phyloP scores from a whole-genome alignment of 495 filamentous ascomycete genomes.

The Daldinia concentrica region DNA sequence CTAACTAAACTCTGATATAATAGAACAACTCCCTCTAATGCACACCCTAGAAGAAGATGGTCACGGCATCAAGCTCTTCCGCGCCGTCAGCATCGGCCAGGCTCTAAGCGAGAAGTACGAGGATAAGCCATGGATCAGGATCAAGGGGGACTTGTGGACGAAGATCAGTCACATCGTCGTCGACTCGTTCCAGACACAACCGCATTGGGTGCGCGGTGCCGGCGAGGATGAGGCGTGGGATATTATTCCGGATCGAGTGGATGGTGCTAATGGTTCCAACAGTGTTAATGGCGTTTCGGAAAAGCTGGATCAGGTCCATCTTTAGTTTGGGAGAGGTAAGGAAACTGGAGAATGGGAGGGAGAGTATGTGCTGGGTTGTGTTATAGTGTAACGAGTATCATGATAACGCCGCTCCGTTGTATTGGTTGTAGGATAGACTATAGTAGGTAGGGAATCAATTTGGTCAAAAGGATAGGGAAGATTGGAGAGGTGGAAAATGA shows the following conservation, averaged over 20 bases:
- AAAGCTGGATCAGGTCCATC: conserved; percentile 21
- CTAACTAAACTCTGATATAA: conserved; percentile 1
- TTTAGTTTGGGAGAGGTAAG: conserved; percentile 3
- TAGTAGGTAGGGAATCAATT: too few species aligned
- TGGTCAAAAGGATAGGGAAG: too few species aligned
- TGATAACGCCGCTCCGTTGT: conserved; percentile 3
- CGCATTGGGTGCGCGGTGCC: conserved; percentile 62
- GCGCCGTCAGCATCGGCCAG: conserved; percentile 66
- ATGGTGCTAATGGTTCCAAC: not conserved
- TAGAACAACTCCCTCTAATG: conserved; percentile 64
- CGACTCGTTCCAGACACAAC: conserved; percentile 61
- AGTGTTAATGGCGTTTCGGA: conserved; percentile 11
- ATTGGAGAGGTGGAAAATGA: not conserved
- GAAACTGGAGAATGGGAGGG: too few species aligned
- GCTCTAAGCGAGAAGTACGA: conserved; percentile 45
- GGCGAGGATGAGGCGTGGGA: conserved; percentile 70
- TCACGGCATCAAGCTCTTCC: conserved; percentile 75
- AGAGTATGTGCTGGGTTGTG: not conserved
- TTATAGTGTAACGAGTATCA: conserved; percentile 7
- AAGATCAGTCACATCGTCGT: conserved; percentile 71
- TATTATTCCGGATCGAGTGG: conserved; percentile 24
- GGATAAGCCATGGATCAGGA: conserved; percentile 56
- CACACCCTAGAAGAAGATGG: conserved; percentile 74
- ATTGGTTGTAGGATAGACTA: not conserved
- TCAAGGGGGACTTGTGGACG: conserved; percentile 74